Evolutionary conservation across 2,329 filamentous ascomycete species (phyloP).

Genomic region (Botrytis paeoniae): DNA sequence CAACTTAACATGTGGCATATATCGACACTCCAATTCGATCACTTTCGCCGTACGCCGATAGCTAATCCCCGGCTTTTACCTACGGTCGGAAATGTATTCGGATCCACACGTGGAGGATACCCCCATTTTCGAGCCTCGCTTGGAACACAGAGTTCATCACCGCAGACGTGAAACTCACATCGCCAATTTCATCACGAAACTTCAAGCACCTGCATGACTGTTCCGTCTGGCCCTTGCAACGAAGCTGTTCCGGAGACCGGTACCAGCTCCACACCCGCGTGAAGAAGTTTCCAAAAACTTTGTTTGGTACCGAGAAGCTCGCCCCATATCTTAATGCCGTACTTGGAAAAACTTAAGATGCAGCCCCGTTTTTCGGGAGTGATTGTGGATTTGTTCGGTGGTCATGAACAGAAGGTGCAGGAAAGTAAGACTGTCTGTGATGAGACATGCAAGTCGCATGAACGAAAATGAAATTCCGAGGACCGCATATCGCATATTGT

Average conservation of each 20-base stretch:
- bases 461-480: not conserved
- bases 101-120: not conserved
- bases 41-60: not conserved
- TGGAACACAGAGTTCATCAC: not conserved
- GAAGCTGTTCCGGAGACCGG: not conserved
- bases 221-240: not conserved
- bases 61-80: too few relatives aligned
- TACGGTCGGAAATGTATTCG: not conserved
- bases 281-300: not conserved
- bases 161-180: not conserved
- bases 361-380: not conserved
- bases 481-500: not conserved
- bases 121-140: not conserved
- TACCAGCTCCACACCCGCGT: not conserved
- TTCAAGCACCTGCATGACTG: not conserved
- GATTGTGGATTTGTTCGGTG: not conserved
- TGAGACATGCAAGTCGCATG: not conserved
- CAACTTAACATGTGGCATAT: not conserved
- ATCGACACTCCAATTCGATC: not conserved
- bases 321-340: slow-evolving; percentile 4
- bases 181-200: slow-evolving; percentile 1
- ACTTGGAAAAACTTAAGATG: not conserved
- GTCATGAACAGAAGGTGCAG: not conserved
- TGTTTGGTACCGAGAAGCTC: not conserved
- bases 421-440: not conserved